Base-by-base conservation (phyloP, 163 green algal species). In the Picocystis sp. region DNA sequence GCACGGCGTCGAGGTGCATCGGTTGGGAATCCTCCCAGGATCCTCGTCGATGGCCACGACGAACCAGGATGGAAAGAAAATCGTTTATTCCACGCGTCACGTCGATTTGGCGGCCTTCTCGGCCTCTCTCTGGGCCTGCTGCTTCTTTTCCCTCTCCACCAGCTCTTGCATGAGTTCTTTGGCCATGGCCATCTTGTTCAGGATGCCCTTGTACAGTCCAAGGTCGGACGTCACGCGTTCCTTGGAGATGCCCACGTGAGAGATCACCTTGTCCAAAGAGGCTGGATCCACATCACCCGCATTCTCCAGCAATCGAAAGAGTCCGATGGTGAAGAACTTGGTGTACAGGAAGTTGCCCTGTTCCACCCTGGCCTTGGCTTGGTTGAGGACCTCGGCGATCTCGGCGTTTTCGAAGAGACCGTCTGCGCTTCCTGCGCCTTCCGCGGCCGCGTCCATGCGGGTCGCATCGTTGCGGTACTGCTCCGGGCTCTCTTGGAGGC, bases 241-340 rank as follows among this genome's bases (percentile, higher is more conserved):
- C 46, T 67, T 52, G 34, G 59, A 68, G 11, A 86, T 53, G 49
- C 66, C 59, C 46, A 84, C 54, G 19, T 63, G 72, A 22, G 77
- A 78, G 35, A 89, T 78, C 55, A 73, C 48, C 42, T 75, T 60
- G 38, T 74, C 57, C 11, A 78, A 49, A n/a, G 63, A 62, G 19
- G 52, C 52, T 17, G 70, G 70, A 9, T 76, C 58, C 17, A 50
- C 44, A 23, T 47, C 51, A n/a, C 69, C 67, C 51, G 62, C 67
- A 14, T 81, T 50, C 61, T 81, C 71, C 34, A 84, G 56, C 33
- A 82, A 49, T 10, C 78, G 60, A 72, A 94, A 94, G 9, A 96
- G 65, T 2, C 85, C 85, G 44, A 96, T 84, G 21, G 83, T 83
- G 45, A 94, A 88, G 59, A 93, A 92, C 35, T 82, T 83, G 56